These are phyloP conservation scores for Solanum hybrid DNA, from an alignment of 305 asterid genomes.

Conservation along the genomic window DNA sequence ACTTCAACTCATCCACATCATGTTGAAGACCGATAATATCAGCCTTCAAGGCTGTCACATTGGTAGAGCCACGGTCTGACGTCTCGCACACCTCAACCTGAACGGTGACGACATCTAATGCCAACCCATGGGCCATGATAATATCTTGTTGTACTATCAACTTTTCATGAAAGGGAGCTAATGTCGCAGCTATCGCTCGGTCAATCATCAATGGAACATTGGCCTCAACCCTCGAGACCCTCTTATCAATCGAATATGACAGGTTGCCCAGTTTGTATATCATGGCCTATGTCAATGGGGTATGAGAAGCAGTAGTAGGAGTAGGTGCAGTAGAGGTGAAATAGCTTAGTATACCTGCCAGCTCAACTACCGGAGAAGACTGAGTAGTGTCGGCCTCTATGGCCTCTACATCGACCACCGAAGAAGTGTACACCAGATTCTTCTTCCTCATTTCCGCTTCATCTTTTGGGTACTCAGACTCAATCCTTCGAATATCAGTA, in stretches of 20 bases:
- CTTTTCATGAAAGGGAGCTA: neutral
- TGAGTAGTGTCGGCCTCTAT: neutral
- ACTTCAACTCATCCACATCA: neutral
- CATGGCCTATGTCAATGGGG: neutral
- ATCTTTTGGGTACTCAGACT: neutral
- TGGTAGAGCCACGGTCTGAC: neutral
- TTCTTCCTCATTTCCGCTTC: neutral
- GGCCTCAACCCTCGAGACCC: neutral
- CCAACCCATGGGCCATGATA: neutral
- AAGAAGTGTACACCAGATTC: neutral
- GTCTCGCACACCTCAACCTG: neutral
- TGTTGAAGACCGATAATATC: neutral
- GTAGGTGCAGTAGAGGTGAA: neutral
- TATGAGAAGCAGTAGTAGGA: neutral
- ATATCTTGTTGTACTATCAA: neutral
- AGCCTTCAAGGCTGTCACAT: neutral
- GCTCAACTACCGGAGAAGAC: too few species aligned
- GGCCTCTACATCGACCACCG: neutral
- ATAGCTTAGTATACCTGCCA: neutral
- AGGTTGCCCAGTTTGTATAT: neutral
- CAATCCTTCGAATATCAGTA: neutral
- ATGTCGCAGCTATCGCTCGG: neutral
- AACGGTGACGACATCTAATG: neutral
- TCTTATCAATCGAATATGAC: too few species aligned
- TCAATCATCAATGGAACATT: neutral